Conservation (phyloP, 805 yeast species). For the Lipomyces lipofer region DNA sequence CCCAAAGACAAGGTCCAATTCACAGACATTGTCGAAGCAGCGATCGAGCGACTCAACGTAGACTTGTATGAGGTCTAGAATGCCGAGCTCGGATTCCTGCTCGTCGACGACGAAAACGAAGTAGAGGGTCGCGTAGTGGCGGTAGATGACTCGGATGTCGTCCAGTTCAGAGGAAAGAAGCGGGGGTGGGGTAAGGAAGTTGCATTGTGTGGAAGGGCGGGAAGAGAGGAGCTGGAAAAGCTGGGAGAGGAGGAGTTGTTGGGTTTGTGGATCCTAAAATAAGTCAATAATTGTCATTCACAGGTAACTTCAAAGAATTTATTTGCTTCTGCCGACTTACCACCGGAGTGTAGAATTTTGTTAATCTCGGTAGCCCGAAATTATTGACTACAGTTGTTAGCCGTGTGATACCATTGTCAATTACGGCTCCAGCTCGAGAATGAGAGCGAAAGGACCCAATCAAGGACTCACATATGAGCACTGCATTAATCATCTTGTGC, state of each 20-base stretch:
- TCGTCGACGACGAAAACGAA: slow-evolving; percentile 95
- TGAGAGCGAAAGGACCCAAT: slow-evolving; percentile 14
- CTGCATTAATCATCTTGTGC: slow-evolving; percentile 94
- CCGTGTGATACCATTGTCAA: not conserved
- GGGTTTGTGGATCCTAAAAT: slow-evolving; percentile 69
- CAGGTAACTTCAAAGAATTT: not conserved
- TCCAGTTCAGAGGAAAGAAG: slow-evolving; percentile 53
- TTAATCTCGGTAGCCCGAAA: slow-evolving; percentile 83
- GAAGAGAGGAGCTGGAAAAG: slow-evolving; percentile 74
- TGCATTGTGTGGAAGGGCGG: slow-evolving; percentile 75
- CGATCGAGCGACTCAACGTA: slow-evolving; percentile 93
- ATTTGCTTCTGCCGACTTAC: too few relatives aligned
- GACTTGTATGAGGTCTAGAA: slow-evolving; percentile 89
- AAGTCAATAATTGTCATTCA: too few relatives aligned
- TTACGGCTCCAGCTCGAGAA: not conserved
- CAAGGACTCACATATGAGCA: slow-evolving; percentile 64
- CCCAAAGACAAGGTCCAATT: slow-evolving; percentile 93
- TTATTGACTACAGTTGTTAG: slow-evolving; percentile 61
- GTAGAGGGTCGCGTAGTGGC: slow-evolving; percentile 93
- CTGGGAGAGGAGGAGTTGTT: slow-evolving; percentile 74
- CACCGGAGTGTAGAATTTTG: slow-evolving; percentile 89
- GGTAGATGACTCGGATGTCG: slow-evolving; percentile 83
- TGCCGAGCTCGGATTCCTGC: slow-evolving; percentile 93
- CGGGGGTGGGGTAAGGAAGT: slow-evolving; percentile 88
- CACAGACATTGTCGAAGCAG: slow-evolving; percentile 93